These are phyloP conservation scores for Teratosphaeria epicoccoides DNA, from an alignment of 2,329 filamentous ascomycete genomes.

Conservation along the genomic window DNA sequence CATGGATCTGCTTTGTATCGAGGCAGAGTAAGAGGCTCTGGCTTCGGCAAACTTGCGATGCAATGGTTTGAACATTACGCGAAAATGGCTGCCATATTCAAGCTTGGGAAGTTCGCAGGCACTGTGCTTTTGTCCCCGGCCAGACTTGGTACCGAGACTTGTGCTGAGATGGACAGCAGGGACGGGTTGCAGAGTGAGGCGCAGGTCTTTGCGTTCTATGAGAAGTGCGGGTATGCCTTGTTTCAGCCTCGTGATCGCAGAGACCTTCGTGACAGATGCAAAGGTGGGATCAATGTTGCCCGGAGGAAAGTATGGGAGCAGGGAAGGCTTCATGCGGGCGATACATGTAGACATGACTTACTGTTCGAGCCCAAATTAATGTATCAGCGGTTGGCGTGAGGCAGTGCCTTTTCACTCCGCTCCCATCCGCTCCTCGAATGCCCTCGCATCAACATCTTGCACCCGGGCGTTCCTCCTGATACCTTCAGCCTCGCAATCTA, in stretches of 20 bases:
- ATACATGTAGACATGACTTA: no score
- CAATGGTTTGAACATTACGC: not conserved
- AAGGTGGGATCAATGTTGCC: no score
- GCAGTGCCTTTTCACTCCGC: not conserved
- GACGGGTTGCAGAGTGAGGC: no score
- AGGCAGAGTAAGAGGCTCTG: not conserved
- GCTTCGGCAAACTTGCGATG: not conserved
- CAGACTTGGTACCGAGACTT: not conserved
- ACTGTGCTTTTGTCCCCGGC: not conserved
- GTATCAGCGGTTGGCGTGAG: not conserved
- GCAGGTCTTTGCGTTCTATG: no score
- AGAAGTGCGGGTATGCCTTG: no score
- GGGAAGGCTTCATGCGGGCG: no score
- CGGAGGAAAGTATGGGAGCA: no score
- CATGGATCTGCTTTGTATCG: not conserved
- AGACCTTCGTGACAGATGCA: no score
- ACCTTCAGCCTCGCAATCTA: constrained; percentile 33
- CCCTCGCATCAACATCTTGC: constrained; percentile 5
- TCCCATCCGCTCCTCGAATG: not conserved
- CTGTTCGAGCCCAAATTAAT: no score
- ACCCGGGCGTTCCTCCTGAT: constrained; percentile 3
- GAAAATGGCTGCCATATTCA: not conserved
- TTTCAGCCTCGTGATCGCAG: no score
- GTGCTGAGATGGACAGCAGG: no score
- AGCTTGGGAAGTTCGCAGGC: not conserved